Evolutionary conservation across 139 green algal genomes (phyloP), one percentile per base, ranked within the genome.

Genomic region (Chlorella sp.): DNA sequence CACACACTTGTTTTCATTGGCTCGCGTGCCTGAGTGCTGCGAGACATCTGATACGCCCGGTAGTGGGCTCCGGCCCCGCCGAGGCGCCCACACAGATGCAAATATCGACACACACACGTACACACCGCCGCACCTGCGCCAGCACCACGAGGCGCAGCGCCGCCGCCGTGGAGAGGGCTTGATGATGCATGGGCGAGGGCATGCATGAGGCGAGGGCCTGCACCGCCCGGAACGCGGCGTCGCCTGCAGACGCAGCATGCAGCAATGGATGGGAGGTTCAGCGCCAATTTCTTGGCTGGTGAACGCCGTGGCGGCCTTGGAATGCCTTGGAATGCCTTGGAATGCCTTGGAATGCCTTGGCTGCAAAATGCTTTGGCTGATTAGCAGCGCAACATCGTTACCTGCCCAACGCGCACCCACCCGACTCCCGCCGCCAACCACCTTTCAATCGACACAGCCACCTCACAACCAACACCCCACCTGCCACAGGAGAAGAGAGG

Each of bases 401-500:
- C 42, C 17, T 55, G 42, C n/a, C n/a, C 42, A 55, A 55, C 42
- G 42, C 17, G 10, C 42, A 55, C 42, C 42, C 17, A 24, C 17
- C 42, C 42, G 10, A 55, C 10, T 55, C 42, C 42, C 42, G 42
- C 10, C 17, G 42, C 42, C 17, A n/a, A n/a, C 42, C 17, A 17
- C 42, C 10, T 55, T 55, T 10, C 42, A 10, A 55, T 17, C 22
- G 5, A 33, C 22, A 63, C 35, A 31, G 23, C 32, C n/a, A 26
- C 20, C 24, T 31, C 63, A 31, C 31, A 26, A 42, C 10, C 67
- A 62, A 62, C 20, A 42, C 5, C 27, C 24, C 23, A 70, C 90
- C 88, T 2, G 91, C 83, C 32, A 96, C 50, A 1, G 82, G 84
- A 2, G 87, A 92, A 2, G 71, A 69, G 55, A 96, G 71, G 69